Conservation (phyloP, 352 stramenopile genomes). For the Phytophthora melonis region DNA sequence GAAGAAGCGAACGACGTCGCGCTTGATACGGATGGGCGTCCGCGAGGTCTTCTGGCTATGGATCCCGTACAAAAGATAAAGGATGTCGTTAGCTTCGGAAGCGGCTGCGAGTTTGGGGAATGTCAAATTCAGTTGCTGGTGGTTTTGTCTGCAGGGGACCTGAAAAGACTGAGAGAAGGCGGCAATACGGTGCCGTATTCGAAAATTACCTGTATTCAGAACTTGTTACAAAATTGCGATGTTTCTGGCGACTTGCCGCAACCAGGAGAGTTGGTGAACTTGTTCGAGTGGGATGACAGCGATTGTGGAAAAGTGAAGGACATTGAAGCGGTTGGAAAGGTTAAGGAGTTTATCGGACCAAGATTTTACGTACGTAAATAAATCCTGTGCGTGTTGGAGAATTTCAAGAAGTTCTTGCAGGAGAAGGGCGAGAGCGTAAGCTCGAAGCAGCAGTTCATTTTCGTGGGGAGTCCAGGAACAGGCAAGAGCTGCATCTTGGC, state of each 20-base stretch:
- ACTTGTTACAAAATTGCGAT: background rate
- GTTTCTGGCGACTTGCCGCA: constrained; percentile 4
- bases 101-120: background rate
- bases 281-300: constrained; percentile 8
- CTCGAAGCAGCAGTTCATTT: constrained; percentile 11
- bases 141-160: background rate
- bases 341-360: constrained; percentile 3
- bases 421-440: background rate
- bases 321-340: background rate
- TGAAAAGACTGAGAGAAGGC: background rate
- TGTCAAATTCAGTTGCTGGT: background rate
- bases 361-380: constrained; percentile 16
- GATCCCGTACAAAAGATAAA: too few species aligned
- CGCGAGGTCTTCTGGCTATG: too few species aligned
- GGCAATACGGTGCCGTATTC: background rate
- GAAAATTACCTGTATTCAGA: too few species aligned
- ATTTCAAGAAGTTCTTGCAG: constrained; percentile 3
- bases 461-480: constrained; percentile 12
- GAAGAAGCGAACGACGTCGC: too few species aligned
- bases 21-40: too few species aligned
- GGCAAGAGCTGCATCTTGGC: constrained; percentile 26
- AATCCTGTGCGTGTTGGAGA: constrained; percentile 11
- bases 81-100: too few species aligned
- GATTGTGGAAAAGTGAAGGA: constrained; percentile 3
- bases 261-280: background rate